These are phyloP conservation scores for Camelina hispida DNA, from an alignment of 345 rosid genomes.

Conservation along the genomic window DNA sequence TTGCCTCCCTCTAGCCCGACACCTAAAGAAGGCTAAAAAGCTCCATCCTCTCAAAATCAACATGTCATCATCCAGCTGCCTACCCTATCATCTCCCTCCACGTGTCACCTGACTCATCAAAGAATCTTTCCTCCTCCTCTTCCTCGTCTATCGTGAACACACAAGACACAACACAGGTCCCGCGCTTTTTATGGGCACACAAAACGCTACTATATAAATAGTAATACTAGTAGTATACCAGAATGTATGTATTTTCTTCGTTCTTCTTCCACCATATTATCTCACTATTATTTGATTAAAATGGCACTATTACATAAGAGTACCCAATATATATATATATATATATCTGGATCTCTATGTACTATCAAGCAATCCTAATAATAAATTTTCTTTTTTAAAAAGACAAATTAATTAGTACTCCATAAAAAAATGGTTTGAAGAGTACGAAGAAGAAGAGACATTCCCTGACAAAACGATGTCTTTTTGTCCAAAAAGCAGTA, in stretches of 20 bases:
- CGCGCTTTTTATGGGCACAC: constrained; percentile 36
- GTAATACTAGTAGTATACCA: no score
- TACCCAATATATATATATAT: no score
- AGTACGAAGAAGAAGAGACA: constrained; percentile 21
- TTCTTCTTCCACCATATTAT: no score
- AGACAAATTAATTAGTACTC: no score
- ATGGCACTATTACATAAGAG: no score
- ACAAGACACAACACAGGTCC: constrained; percentile 27
- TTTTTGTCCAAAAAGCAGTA: constrained; percentile 21
- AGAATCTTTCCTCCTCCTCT: constrained; percentile 20
- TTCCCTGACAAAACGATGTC: constrained; percentile 45
- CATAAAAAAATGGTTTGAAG: neutral
- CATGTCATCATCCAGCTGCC: constrained; percentile 39
- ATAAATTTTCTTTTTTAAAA: no score
- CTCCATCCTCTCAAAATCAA: constrained; percentile 25
- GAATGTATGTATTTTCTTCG: no score
- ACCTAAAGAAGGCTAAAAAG: neutral
- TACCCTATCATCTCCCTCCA: neutral
- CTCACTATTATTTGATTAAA: no score
- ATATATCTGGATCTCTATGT: no score
- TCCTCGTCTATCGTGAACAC: constrained; percentile 29
- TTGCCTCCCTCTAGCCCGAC: constrained; percentile 36
- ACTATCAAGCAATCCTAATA: no score
- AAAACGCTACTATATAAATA: no score
- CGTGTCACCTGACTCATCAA: constrained; percentile 1